Percentiles rank a stretch among this genome's conserved stretches.
Evolutionary conservation across 2,329 filamentous ascomycete genomes (phyloP).

Genomic region (Epichloe brachyelytri): DNA sequence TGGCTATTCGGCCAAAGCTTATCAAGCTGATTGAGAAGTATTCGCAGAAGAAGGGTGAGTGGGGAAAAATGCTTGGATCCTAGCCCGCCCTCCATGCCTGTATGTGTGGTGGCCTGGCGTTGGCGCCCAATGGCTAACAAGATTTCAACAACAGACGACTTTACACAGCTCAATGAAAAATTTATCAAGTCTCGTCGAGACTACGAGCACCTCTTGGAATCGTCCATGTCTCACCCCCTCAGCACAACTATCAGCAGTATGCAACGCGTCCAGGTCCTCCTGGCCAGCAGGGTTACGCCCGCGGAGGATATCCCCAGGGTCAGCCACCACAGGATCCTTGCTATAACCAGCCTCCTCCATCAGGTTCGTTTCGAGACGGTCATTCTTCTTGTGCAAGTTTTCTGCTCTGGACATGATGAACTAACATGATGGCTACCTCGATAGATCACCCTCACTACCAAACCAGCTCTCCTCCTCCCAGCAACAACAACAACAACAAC

Average conservation of each 20-base stretch:
- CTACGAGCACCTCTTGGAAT: constrained; percentile 90
- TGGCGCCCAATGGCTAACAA: not conserved
- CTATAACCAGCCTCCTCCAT: constrained; percentile 47
- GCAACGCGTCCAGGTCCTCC: constrained; percentile 37
- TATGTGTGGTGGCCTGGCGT: not conserved
- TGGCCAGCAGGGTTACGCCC: constrained; percentile 34
- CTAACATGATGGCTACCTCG: constrained; percentile 1
- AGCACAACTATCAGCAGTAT: constrained; percentile 62
- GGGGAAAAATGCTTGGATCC: not conserved
- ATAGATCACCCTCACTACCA: constrained; percentile 35
- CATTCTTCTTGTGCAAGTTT: not conserved
- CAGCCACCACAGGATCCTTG: constrained; percentile 45
- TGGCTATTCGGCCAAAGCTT: constrained; percentile 88
- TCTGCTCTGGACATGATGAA: too few species aligned
- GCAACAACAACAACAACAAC: constrained; percentile 25
- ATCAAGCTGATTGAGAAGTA: constrained; percentile 99
- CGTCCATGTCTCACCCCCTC: constrained; percentile 90
- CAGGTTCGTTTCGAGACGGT: constrained; percentile 9
- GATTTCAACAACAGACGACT: constrained; percentile 64
- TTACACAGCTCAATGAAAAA: constrained; percentile 96
- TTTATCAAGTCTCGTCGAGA: constrained; percentile 97
- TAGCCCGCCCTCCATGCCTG: not conserved
- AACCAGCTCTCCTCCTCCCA: constrained; percentile 34
- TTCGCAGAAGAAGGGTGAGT: constrained; percentile 88
- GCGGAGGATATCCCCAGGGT: constrained; percentile 28